Conservation (phyloP, 768 basidiomycete genomes). For the Serendipita indica region DNA sequence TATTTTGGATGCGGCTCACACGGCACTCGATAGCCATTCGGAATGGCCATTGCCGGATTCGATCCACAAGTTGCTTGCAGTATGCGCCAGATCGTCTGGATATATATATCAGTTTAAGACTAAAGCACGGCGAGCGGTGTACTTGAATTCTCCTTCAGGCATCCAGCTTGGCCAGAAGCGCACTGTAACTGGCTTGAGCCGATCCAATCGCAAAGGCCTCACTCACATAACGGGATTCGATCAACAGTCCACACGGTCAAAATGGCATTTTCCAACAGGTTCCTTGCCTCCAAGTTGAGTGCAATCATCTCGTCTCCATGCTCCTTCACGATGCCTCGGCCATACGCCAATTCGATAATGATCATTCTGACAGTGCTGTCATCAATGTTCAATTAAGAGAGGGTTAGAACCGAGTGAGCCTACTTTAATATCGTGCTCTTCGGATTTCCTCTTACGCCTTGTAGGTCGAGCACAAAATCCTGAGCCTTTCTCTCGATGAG, state of each 20-base stretch:
- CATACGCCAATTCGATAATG: not conserved
- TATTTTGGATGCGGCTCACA: no score
- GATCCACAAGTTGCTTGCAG: no score
- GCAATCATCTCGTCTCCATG: not conserved
- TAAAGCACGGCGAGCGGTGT: not conserved
- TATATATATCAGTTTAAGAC: no score
- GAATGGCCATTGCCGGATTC: no score
- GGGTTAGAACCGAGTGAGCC: not conserved
- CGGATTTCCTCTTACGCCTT: not conserved
- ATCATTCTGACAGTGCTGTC: not conserved
- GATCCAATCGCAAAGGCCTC: no score
- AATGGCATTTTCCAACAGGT: not conserved
- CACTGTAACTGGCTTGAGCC: not conserved
- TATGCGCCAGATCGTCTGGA: no score
- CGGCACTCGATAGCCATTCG: no score
- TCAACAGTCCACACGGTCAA: not conserved
- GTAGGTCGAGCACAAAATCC: not conserved
- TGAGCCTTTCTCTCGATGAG: not conserved
- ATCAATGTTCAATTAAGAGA: not conserved
- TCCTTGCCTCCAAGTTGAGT: not conserved
- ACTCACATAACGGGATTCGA: not conserved
- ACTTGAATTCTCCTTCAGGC: slow-evolving; percentile 1
- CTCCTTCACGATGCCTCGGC: not conserved
- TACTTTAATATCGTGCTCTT: not conserved
- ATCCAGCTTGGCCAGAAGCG: not conserved